A percentile compares a stretch with the other conserved stretches of the same genome.
Conservation (phyloP, 176 grass and related monocot genomes). For the Paspalum notatum region DNA sequence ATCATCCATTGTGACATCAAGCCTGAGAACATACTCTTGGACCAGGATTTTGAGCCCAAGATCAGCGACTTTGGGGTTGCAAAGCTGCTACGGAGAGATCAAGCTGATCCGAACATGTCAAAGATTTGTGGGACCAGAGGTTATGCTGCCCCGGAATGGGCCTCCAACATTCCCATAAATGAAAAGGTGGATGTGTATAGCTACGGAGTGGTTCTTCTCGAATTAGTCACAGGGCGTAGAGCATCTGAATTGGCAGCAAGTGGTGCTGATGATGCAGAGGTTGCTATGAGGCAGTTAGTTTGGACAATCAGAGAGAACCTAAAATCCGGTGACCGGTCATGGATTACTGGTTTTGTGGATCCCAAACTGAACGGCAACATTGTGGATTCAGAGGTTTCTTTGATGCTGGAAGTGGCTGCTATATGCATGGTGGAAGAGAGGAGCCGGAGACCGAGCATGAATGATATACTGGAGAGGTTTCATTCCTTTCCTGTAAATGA, state of each 20-base stretch:
- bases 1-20: constrained; percentile 33
- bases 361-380: background rate
- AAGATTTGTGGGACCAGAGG: constrained; percentile 36
- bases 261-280: background rate
- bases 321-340: background rate
- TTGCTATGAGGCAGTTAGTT: background rate
- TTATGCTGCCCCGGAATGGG: constrained; percentile 38
- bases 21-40: constrained; percentile 38
- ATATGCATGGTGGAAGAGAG: constrained; percentile 4
- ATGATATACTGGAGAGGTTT: background rate
- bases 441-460: constrained; percentile 17
- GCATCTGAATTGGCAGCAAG: background rate
- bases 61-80: constrained; percentile 33
- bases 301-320: background rate
- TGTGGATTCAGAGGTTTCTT: background rate
- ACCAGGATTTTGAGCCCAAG: constrained; percentile 33
- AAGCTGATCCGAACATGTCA: background rate
- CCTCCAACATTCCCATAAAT: background rate
- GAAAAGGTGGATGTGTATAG: constrained; percentile 41
- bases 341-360: constrained; percentile 14
- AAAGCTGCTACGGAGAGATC: constrained; percentile 23
- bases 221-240: constrained; percentile 3
- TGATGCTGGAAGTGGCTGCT: constrained; percentile 18
- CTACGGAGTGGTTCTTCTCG: constrained; percentile 29
- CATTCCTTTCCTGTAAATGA: background rate